phyloP scores from a whole-genome alignment of 331 rosid genomes.

The Cydonia oblonga region DNA sequence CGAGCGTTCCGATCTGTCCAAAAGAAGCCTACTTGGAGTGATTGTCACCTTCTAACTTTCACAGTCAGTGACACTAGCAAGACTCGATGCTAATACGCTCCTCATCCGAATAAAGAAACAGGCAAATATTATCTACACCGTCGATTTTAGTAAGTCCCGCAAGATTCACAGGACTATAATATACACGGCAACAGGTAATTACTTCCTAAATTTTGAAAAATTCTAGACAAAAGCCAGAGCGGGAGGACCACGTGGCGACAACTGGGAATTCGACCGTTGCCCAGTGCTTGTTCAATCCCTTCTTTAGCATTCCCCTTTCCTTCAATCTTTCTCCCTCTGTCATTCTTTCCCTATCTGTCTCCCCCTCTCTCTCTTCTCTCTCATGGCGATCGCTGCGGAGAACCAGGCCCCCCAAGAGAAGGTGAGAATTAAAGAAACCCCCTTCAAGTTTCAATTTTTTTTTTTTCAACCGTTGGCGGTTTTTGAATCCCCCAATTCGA shows the following conservation, averaged over 20 bases:
- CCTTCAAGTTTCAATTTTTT: background rate
- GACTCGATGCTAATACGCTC: background rate
- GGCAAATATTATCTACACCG: background rate
- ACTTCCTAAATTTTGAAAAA: constrained; percentile 8
- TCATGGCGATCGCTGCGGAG: constrained; percentile 80
- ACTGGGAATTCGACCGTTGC: constrained; percentile 74
- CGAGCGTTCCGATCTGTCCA: too few species aligned
- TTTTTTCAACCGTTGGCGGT: background rate
- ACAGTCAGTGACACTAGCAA: background rate
- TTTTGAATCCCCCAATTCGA: constrained; percentile 1
- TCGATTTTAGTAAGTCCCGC: too few species aligned
- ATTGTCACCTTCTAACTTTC: too few species aligned
- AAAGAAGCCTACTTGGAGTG: too few species aligned
- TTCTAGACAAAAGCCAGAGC: constrained; percentile 4
- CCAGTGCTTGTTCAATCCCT: constrained; percentile 16
- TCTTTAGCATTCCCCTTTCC: background rate
- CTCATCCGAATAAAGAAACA: background rate
- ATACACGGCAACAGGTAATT: background rate
- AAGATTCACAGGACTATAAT: background rate
- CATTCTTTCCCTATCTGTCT: background rate
- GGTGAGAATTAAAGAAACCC: constrained; percentile 21
- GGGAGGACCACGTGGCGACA: constrained; percentile 37
- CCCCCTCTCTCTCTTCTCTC: background rate
- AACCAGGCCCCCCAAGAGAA: constrained; percentile 44
- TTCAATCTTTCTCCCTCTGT: constrained; percentile 4